phyloP scores from a whole-genome alignment of 495 filamentous ascomycete genomes.

The Hypoxylon intermedium region DNA sequence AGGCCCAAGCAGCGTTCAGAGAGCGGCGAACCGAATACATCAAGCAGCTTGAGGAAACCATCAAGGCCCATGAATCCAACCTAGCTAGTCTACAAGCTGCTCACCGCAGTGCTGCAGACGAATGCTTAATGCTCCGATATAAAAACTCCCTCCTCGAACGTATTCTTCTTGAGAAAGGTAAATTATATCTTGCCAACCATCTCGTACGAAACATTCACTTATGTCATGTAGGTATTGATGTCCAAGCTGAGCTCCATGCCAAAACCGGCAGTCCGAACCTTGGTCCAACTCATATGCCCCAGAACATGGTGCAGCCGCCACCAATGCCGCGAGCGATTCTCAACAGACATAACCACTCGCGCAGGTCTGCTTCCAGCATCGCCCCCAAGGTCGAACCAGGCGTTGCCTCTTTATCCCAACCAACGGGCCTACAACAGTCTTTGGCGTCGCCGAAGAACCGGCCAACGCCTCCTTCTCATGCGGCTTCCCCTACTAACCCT shows the following conservation, averaged over 20 bases:
- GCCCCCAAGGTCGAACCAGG: conserved; percentile 74
- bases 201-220: background rate
- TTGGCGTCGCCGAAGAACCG: conserved; percentile 66
- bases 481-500: conserved; percentile 76
- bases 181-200: conserved; percentile 6
- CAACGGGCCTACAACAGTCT: conserved; percentile 59
- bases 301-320: conserved; percentile 69
- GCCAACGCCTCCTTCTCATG: conserved; percentile 83
- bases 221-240: conserved; percentile 79
- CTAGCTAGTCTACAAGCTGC: conserved; percentile 90
- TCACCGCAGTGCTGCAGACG: conserved; percentile 92
- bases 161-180: conserved; percentile 95
- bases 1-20: conserved; percentile 95
- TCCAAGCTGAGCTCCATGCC: conserved; percentile 89
- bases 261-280: conserved; percentile 81
- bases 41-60: conserved; percentile 96
- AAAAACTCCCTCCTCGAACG: conserved; percentile 97
- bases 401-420: conserved; percentile 59
- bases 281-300: conserved; percentile 66
- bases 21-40: conserved; percentile 98
- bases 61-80: conserved; percentile 95
- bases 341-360: conserved; percentile 69
- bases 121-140: conserved; percentile 97
- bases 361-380: conserved; percentile 72
- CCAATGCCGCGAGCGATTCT: conserved; percentile 75